Evolutionary conservation across 1,139 yeast species (phyloP).

Genomic region (Taiozyma sp.): DNA sequence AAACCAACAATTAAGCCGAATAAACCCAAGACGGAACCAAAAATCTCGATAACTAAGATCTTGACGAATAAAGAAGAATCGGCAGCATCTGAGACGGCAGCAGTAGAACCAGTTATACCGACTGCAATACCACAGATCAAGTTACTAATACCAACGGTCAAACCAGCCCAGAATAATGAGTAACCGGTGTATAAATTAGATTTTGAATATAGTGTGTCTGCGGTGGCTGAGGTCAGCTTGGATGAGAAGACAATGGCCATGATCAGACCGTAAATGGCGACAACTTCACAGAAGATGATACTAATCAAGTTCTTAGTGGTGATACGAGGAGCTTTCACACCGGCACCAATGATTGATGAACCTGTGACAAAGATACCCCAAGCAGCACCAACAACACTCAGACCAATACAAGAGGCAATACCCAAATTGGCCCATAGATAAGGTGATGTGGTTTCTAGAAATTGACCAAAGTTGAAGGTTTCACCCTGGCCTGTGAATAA

Average conservation of each 20-base stretch:
- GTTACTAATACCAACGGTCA: constrained; percentile 92
- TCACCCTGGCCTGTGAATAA: constrained; percentile 92
- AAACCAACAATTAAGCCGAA: constrained; percentile 94
- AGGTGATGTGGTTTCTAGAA: constrained; percentile 83
- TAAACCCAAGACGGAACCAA: constrained; percentile 93
- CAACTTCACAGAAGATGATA: constrained; percentile 98
- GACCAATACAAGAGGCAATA: constrained; percentile 87
- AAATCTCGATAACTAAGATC: constrained; percentile 93
- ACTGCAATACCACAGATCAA: constrained; percentile 97
- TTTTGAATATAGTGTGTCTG: constrained; percentile 58
- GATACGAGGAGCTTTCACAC: constrained; percentile 95
- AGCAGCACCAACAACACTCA: constrained; percentile 96
- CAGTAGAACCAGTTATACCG: constrained; percentile 96
- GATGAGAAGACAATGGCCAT: constrained; percentile 97
- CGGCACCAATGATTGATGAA: constrained; percentile 92
- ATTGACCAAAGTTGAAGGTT: constrained; percentile 83
- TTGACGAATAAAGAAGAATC: constrained; percentile 93
- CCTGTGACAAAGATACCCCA: constrained; percentile 99
- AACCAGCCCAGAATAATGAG: constrained; percentile 96
- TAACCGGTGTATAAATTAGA: constrained; percentile 91
- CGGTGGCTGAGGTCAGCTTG: constrained; percentile 72
- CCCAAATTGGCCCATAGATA: constrained; percentile 97
- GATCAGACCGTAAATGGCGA: constrained; percentile 95
- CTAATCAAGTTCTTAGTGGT: constrained; percentile 96
- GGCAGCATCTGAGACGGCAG: constrained; percentile 97